A percentile compares a stretch with the other conserved stretches of the same genome.
These are phyloP conservation scores for Chalciporus piperatus DNA, from an alignment of 768 basidiomycete species.

Conservation along the genomic window DNA sequence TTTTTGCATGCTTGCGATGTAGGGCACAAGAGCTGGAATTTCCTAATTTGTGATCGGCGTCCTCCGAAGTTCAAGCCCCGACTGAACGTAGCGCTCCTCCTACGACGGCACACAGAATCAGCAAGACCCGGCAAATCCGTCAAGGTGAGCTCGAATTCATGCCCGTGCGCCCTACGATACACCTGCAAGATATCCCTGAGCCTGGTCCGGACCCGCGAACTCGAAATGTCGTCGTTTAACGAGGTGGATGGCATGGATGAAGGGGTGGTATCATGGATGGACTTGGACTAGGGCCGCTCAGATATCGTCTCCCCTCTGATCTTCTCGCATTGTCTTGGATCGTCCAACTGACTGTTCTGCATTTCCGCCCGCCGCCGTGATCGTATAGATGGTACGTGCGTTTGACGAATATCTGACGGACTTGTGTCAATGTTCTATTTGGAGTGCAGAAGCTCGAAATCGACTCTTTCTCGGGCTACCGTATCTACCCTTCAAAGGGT, in stretches of 20 bases:
- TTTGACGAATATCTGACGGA: not conserved
- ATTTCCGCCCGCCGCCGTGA: not conserved
- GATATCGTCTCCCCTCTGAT: slow-evolving; percentile 6
- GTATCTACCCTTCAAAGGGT: slow-evolving; percentile 98
- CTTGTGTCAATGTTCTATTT: not conserved
- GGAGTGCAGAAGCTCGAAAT: slow-evolving; percentile 88
- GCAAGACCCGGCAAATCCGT: slow-evolving; percentile 40
- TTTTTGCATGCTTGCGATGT: too few species aligned
- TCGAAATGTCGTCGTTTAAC: slow-evolving; percentile 13
- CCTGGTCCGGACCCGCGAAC: not conserved
- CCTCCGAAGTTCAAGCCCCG: slow-evolving; percentile 29
- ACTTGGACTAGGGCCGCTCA: slow-evolving; percentile 8
- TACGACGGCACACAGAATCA: slow-evolving; percentile 18
- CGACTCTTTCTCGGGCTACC: slow-evolving; percentile 96
- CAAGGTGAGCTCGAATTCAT: slow-evolving; percentile 56
- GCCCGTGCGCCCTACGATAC: slow-evolving; percentile 14
- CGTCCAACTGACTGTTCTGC: slow-evolving; percentile 17
- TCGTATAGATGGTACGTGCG: slow-evolving; percentile 25
- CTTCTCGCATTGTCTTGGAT: slow-evolving; percentile 9
- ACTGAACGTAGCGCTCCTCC: slow-evolving; percentile 9
- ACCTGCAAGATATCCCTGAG: slow-evolving; percentile 8
- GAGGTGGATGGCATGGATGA: slow-evolving; percentile 42
- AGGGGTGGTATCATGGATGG: slow-evolving; percentile 35
- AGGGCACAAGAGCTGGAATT: not conserved
- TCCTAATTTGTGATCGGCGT: slow-evolving; percentile 19